Evolutionary conservation across 768 basidiomycete species (phyloP).

Genomic region (Boletus speciosus): DNA sequence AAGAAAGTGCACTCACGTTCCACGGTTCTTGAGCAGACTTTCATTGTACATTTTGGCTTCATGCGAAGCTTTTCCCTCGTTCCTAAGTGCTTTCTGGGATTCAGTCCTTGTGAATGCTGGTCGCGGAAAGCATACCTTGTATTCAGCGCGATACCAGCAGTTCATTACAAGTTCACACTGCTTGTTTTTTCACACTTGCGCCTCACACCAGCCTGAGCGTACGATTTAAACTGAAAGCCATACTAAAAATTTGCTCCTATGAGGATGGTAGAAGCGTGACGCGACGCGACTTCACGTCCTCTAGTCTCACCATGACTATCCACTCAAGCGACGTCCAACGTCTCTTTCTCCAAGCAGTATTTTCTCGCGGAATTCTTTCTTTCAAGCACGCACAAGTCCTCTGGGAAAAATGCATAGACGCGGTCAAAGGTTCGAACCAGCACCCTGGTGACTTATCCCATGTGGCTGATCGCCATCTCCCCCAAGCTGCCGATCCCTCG

Average conservation of each 20-base stretch:
- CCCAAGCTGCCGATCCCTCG: slow-evolving; percentile 49
- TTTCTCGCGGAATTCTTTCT: slow-evolving; percentile 70
- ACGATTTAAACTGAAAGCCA: too few relatives aligned
- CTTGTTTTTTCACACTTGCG: neutral
- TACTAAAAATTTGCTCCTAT: neutral
- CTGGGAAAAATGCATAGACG: slow-evolving; percentile 64
- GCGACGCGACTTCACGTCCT: neutral
- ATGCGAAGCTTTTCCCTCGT: neutral
- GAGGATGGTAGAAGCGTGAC: neutral
- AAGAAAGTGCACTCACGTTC: too few relatives aligned
- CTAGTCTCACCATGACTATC: slow-evolving; percentile 33
- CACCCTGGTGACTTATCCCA: neutral
- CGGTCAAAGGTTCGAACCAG: slow-evolving; percentile 59
- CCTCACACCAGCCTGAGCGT: too few relatives aligned
- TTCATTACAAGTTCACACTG: neutral
- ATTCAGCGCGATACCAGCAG: too few relatives aligned
- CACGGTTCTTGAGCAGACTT: too few relatives aligned
- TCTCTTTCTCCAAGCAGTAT: slow-evolving; percentile 74
- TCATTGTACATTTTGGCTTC: too few relatives aligned
- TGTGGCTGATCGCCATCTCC: slow-evolving; percentile 1
- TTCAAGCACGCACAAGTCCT: slow-evolving; percentile 58
- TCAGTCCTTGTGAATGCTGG: neutral
- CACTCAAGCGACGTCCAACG: slow-evolving; percentile 63
- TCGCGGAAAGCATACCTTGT: neutral
- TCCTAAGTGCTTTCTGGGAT: neutral